Percentiles rank a stretch among this genome's conserved stretches.
phyloP scores from a whole-genome alignment of 1,284 basidiomycete genomes.

The Apiotrichum gracile region DNA sequence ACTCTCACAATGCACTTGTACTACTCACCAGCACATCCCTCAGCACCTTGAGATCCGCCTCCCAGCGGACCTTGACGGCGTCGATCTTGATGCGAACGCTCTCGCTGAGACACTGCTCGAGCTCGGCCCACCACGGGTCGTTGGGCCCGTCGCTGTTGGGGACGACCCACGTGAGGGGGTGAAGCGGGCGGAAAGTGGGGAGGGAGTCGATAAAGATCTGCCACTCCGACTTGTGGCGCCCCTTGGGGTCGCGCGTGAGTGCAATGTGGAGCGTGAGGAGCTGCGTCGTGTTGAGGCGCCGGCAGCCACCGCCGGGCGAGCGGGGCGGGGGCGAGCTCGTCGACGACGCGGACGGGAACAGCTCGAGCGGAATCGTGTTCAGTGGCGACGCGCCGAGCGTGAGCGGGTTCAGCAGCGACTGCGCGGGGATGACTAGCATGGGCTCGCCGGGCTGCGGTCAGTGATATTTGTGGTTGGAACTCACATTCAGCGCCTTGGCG shows the following conservation, averaged over 20 bases:
- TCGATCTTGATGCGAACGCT: conserved; percentile 52
- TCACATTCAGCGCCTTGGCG: conserved; percentile 8
- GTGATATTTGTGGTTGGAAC: not conserved
- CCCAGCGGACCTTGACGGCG: conserved; percentile 54
- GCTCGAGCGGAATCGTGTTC: conserved; percentile 27
- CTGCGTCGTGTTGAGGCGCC: conserved; percentile 48
- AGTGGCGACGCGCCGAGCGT: conserved; percentile 50
- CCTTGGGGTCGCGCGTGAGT: conserved; percentile 42
- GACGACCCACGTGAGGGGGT: conserved; percentile 70
- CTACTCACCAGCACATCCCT: conserved; percentile 43
- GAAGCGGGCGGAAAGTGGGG: conserved; percentile 61
- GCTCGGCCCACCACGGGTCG: conserved; percentile 23
- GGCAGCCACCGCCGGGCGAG: conserved; percentile 10
- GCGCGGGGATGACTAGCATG: conserved; percentile 63
- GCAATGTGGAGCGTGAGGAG: conserved; percentile 60
- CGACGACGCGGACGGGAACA: conserved; percentile 25
- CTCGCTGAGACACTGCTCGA: conserved; percentile 51
- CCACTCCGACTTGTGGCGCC: conserved; percentile 55
- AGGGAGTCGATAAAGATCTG: conserved; percentile 68
- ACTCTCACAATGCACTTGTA: no score
- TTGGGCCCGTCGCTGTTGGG: conserved; percentile 17
- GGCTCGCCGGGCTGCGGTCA: conserved; percentile 52
- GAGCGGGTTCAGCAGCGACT: conserved; percentile 62
- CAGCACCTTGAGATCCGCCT: conserved; percentile 54
- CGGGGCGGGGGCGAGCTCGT: conserved; percentile 6